Percentiles rank a stretch among this genome's conserved stretches.
These are phyloP conservation scores for Karstenula rhodostoma DNA, from an alignment of 2,329 filamentous ascomycete genomes.

Conservation along the genomic window DNA sequence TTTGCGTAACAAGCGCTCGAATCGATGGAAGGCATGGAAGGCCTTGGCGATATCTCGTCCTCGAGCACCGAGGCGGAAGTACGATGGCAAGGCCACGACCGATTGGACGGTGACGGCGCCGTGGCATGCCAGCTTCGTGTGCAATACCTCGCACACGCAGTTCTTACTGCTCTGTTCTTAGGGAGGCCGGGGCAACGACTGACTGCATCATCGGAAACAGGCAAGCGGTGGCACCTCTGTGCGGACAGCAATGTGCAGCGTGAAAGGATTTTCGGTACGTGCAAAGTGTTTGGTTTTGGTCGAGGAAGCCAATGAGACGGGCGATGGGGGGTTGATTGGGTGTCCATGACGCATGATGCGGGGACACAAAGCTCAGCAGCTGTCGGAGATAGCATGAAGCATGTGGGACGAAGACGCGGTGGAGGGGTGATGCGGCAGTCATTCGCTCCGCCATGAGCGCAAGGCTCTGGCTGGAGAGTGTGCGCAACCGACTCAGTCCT, in stretches of 20 bases:
- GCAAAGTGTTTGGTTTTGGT: conserved; percentile 15
- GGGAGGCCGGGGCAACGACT: conserved; percentile 5
- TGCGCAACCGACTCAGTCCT: conserved; percentile 24
- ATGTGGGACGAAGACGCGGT: conserved; percentile 24
- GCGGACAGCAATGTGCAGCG: conserved; percentile 12
- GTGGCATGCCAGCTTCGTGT: conserved; percentile 11
- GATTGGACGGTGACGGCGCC: conserved; percentile 1
- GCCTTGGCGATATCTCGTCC: conserved; percentile 16
- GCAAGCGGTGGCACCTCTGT: conserved; percentile 8
- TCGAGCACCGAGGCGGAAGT: conserved; percentile 12
- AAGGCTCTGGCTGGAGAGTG: neutral
- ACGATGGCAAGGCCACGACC: neutral
- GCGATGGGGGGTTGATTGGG: conserved; percentile 9
- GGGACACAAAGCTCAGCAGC: conserved; percentile 16
- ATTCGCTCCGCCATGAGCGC: conserved; percentile 3
- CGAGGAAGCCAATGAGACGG: conserved; percentile 14
- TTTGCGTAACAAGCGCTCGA: neutral
- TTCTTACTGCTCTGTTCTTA: neutral
- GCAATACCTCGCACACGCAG: conserved; percentile 10
- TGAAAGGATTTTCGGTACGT: conserved; percentile 12
- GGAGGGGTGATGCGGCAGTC: conserved; percentile 7
- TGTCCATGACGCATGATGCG: conserved; percentile 14
- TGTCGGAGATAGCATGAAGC: conserved; percentile 18
- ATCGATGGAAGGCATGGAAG: conserved; percentile 14
- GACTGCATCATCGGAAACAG: conserved; percentile 11